These are phyloP conservation scores for Aspergillus oerlinghausenensis DNA, from an alignment of 2,329 filamentous ascomycete species.

Conservation along the genomic window DNA sequence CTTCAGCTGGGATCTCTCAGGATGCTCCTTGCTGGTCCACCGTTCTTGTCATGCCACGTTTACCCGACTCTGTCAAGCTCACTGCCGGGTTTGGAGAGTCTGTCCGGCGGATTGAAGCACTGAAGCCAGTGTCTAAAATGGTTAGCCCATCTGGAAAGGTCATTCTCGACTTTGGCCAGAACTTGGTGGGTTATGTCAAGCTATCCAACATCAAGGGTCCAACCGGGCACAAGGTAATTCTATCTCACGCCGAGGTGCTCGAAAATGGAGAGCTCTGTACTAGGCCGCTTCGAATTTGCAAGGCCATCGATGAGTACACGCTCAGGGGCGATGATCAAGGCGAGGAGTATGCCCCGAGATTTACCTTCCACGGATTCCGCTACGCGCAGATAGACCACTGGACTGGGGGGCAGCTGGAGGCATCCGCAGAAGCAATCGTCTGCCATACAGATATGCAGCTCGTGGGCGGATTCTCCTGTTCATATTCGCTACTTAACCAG, in stretches of 20 bases:
- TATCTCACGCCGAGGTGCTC: slow-evolving; percentile 46
- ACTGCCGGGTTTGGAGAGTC: slow-evolving; percentile 42
- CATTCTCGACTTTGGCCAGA: slow-evolving; percentile 56
- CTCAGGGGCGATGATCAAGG: slow-evolving; percentile 18
- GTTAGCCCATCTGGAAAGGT: slow-evolving; percentile 42
- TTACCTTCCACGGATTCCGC: slow-evolving; percentile 52
- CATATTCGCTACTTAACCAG: slow-evolving; percentile 45
- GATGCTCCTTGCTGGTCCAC: slow-evolving; percentile 10
- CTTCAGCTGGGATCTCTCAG: slow-evolving; percentile 17
- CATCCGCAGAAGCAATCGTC: slow-evolving; percentile 32
- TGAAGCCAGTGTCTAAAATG: slow-evolving; percentile 25
- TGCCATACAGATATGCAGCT: slow-evolving; percentile 49
- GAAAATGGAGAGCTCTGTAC: slow-evolving; percentile 34
- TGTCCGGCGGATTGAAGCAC: slow-evolving; percentile 34
- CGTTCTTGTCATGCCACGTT: background rate
- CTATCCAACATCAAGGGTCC: slow-evolving; percentile 26
- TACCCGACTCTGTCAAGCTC: slow-evolving; percentile 27
- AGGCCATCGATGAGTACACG: slow-evolving; percentile 9
- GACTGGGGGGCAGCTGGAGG: slow-evolving; percentile 18
- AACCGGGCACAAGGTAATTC: slow-evolving; percentile 23
- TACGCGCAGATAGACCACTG: slow-evolving; percentile 48
- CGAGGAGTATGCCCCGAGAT: slow-evolving; percentile 40
- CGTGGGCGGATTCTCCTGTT: slow-evolving; percentile 49
- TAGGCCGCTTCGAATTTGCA: slow-evolving; percentile 32
- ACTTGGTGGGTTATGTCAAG: slow-evolving; percentile 49